Base-by-base conservation (phyloP, 306 rosid species). In the Malus orientalis region DNA sequence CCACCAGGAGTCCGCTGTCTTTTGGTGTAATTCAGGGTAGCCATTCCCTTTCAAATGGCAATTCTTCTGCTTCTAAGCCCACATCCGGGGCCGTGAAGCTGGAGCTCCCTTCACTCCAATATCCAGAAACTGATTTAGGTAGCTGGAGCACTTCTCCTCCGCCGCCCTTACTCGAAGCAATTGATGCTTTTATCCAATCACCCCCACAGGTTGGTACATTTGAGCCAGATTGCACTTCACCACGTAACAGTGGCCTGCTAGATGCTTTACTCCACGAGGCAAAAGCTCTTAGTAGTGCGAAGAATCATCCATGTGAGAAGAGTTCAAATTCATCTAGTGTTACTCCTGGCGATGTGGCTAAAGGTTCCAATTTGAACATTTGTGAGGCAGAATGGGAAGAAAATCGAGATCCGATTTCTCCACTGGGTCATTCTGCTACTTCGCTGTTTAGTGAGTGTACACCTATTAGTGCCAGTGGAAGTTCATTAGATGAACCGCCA, bases 91-190 rank as follows among this genome's bases (percentile, higher is more conserved):
- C 88, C 71, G 86, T 80, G 98, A 92, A 95, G 97, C 84, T 74
- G 85, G 99, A 96, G 98, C 99, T 96, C 98, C 99, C 99, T 96
- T 96, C 99, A 92, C 90, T 92, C 99, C 99, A 96, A 96, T 89
- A 87, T 96, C 78, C 93, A 79, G 91, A 92, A 83, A 83, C 91
- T 84, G 98, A 96, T 84, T 85, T 92, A 79, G 78, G 95, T 80
- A 83, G 88, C 86, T 90, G 97, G 97, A 90, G 87, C 61, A 79
- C 85, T 79, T 81, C 92, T 84, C 82, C 92, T 77, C 86, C 85
- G 2, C 91, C 80, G 57, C 83, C 93, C 62, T 78, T 89, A 78
- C 87, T 85, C 6, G 97, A 94, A 60, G 81, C 96, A 79, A 85
- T 86, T 85, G 97, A 92, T 86, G 84, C 81, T 79, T 86, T 85